Evolutionary conservation across 1,284 basidiomycete species (phyloP), one percentile per base, ranked within the genome.

Genomic region (Cryptococcus sp.): DNA sequence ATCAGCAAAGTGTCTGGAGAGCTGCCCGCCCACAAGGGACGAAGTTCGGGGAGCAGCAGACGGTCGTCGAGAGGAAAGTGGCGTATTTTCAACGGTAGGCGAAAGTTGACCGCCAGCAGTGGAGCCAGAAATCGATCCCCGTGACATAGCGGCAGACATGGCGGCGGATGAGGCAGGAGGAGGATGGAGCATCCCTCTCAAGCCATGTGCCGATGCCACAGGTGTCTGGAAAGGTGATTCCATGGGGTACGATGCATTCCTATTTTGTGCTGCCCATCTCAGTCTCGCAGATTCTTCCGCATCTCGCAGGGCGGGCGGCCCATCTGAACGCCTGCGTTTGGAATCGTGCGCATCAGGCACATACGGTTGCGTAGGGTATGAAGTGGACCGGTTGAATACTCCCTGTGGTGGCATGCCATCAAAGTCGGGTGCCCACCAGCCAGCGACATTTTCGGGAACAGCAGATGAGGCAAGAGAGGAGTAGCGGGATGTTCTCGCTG

Each of bases 391-490:
- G 20, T 45, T 39, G 0, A 52, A 46, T 16, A 20, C n/a, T 20
- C 49, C 39, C 20, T 57, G 39, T 15, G 58, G 52, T 41, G 41
- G 22, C 15, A 46, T 39, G 25, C 54, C 59, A 41, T 62, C 69
- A 52, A 58, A 71, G 2, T 74, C 69, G 8, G 74, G 69, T 7
- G 68, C 66, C 75, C 75, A 77, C 73, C 75, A 75, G 10, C 72
- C 69, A 16, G 51, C 25, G 5, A 54, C 54, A n/a, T 62, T 51
- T 7, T 65, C 67, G 5, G 66, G 58, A 5, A 64, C 50, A 13
- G 61, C 51, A 13, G 70, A 67, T 5, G 73, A 74, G 4, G 66
- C 63, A 19, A 72, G 58, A 3, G 75, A 77, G 8, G 73, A 70
- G 52, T 72, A 75, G 3, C 75, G 66, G 1, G 74, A 74, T 20